Evolutionary conservation across 257 asterid species (phyloP).

Genomic region (Forsythia suspensa): DNA sequence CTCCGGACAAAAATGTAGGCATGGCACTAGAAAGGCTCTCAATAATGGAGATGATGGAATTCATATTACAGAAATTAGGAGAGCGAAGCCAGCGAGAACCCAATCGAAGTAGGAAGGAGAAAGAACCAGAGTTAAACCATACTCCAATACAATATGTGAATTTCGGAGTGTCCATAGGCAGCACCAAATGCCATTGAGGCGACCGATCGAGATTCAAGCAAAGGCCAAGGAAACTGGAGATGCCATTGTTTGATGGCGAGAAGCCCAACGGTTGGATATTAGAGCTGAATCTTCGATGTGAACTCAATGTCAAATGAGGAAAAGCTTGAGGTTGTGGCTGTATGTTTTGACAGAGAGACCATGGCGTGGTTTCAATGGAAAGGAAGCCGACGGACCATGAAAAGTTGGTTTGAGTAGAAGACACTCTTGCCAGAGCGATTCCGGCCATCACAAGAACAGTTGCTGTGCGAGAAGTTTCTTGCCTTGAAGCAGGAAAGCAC

Average conservation of each 20-base stretch:
- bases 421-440: background rate
- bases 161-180: background rate
- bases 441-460: background rate
- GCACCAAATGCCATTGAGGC: background rate
- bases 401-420: background rate
- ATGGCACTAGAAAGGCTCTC: background rate
- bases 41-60: background rate
- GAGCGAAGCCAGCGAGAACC: background rate
- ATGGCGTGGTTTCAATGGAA: background rate
- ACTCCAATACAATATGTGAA: background rate
- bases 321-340: background rate
- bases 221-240: background rate
- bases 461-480: background rate
- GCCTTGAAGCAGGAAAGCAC: background rate
- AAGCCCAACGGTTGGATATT: background rate
- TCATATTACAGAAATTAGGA: background rate
- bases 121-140: background rate
- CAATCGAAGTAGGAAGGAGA: background rate
- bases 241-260: background rate
- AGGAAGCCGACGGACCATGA: background rate
- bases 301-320: background rate
- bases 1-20: background rate
- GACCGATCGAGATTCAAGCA: background rate
- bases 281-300: background rate
- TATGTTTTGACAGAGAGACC: background rate